phyloP scores from a whole-genome alignment of 2,329 filamentous ascomycete genomes.

The Epichloe hybrida region DNA sequence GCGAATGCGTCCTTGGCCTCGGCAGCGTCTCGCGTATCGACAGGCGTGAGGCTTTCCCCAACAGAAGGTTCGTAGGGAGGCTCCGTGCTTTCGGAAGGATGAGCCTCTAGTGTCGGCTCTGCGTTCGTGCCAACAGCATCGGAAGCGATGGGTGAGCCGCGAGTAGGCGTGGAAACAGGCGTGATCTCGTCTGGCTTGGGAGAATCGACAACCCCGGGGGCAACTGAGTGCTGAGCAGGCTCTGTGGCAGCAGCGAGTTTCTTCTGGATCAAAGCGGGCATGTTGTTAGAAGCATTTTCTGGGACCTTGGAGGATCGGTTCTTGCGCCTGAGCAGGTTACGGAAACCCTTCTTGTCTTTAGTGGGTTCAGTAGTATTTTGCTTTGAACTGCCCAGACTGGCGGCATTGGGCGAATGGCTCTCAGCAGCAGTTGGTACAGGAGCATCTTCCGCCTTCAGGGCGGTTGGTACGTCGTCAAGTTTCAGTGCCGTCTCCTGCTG shows the following conservation, averaged over 20 bases:
- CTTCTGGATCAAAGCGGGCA: conserved; percentile 36
- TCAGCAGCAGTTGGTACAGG: not conserved
- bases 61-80: conserved; percentile 8
- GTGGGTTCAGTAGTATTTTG: conserved; percentile 29
- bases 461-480: conserved; percentile 5
- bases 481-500: not conserved
- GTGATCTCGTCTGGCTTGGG: not conserved
- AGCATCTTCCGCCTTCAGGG: conserved; percentile 12
- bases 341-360: conserved; percentile 37
- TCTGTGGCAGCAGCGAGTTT: conserved; percentile 18
- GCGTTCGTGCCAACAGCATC: not conserved
- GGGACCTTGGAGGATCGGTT: conserved; percentile 44
- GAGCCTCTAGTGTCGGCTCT: not conserved
- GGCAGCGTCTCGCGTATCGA: conserved; percentile 43
- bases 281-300: conserved; percentile 37
- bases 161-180: not conserved
- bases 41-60: conserved; percentile 37
- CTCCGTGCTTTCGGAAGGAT: conserved; percentile 6
- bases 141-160: not conserved
- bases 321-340: conserved; percentile 53
- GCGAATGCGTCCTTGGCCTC: conserved; percentile 49
- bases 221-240: not conserved
- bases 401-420: not conserved
- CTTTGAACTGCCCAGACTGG: conserved; percentile 28
- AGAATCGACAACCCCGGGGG: not conserved